These are phyloP conservation scores for Candida easanensis DNA, from an alignment of 805 yeast genomes.

Conservation along the genomic window DNA sequence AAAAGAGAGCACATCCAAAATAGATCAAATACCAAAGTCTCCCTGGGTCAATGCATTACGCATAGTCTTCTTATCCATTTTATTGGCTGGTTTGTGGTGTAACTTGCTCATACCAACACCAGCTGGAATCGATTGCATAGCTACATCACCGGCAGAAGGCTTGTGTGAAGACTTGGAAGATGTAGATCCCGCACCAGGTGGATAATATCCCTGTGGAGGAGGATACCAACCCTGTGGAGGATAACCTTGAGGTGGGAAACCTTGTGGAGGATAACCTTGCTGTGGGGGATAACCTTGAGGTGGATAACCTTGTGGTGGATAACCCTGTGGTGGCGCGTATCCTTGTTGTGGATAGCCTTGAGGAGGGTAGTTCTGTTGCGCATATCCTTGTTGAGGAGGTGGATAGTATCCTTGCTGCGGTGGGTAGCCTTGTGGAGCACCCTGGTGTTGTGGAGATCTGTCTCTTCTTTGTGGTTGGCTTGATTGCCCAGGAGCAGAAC, in stretches of 20 bases:
- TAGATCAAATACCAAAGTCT: conserved; percentile 63
- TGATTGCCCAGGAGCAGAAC: conserved; percentile 6
- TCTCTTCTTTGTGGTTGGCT: conserved; percentile 6
- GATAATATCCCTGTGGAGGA: conserved; percentile 19
- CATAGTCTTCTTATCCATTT: conserved; percentile 51
- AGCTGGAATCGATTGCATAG: conserved; percentile 48
- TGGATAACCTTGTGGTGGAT: conserved; percentile 20
- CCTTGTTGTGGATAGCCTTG: conserved; percentile 14
- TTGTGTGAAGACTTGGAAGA: conserved; percentile 10
- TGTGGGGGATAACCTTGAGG: conserved; percentile 25
- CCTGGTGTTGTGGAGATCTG: conserved; percentile 14
- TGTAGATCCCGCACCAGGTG: conserved; percentile 10
- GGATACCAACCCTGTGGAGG: conserved; percentile 12
- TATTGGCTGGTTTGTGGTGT: conserved; percentile 38
- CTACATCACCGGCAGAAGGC: conserved; percentile 35
- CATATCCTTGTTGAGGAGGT: conserved; percentile 18
- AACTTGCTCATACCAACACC: conserved; percentile 41
- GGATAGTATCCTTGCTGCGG: conserved; percentile 3
- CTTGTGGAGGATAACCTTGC: conserved; percentile 16
- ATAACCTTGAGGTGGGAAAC: conserved; percentile 18
- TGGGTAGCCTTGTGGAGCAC: conserved; percentile 11
- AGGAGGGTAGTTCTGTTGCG: conserved; percentile 4
- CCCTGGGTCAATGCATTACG: conserved; percentile 66
- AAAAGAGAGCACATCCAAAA: not conserved
- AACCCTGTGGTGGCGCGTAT: conserved; percentile 26